Conservation (phyloP, 2,329 filamentous ascomycete genomes). For the Colletotrichum cereale region DNA sequence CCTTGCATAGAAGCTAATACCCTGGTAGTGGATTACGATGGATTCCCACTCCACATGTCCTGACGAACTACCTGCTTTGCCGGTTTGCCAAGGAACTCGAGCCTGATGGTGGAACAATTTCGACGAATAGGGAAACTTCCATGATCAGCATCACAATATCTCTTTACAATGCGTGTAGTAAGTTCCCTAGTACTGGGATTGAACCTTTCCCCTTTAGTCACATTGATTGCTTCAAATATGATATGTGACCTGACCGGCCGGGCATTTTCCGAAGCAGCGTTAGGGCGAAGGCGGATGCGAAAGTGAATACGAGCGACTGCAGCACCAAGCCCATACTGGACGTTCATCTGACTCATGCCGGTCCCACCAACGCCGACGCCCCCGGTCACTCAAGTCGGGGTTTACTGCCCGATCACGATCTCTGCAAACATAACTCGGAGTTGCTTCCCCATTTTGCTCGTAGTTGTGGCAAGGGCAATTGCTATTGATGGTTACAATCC, state of each 20-base stretch:
- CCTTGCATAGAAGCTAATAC: neutral
- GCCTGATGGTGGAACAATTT: neutral
- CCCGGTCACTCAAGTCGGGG: neutral
- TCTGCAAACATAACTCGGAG: too few relatives aligned
- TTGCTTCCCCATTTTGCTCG: too few relatives aligned
- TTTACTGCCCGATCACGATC: too few relatives aligned
- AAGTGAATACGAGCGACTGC: neutral
- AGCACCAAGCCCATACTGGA: neutral
- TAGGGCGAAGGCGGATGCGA: too few relatives aligned
- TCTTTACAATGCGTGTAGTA: too few relatives aligned
- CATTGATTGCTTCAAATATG: neutral
- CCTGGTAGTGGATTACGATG: neutral
- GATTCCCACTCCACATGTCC: too few relatives aligned
- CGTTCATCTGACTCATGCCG: neutral
- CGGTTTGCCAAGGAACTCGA: too few relatives aligned
- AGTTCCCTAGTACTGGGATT: too few relatives aligned
- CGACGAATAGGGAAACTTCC: neutral
- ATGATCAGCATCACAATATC: neutral
- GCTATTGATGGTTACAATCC: too few relatives aligned
- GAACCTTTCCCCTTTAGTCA: too few relatives aligned
- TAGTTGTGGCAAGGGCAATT: too few relatives aligned
- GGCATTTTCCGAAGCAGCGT: neutral
- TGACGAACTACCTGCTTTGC: too few relatives aligned
- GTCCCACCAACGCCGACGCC: neutral
- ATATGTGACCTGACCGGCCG: neutral